These are phyloP conservation scores for Melanogaster broomeanus DNA, from an alignment of 768 basidiomycete species.

Conservation along the genomic window DNA sequence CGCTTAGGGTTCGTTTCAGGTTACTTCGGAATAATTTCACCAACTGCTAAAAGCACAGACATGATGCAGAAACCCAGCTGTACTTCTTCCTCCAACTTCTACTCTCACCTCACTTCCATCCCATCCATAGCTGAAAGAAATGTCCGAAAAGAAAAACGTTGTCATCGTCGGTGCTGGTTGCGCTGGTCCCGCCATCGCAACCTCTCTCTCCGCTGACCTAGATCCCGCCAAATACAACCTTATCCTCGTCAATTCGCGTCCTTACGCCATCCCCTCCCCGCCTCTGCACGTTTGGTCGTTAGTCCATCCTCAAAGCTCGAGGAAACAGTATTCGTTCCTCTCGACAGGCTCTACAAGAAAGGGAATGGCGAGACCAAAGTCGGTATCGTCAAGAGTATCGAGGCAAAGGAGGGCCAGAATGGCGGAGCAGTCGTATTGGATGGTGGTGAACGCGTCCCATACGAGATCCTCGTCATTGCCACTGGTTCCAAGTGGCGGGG, in stretches of 20 bases:
- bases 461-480: slow-evolving; percentile 58
- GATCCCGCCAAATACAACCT: slow-evolving; percentile 49
- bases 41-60: not conserved
- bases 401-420: slow-evolving; percentile 29
- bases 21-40: no score
- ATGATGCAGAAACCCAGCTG: not conserved
- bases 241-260: slow-evolving; percentile 53
- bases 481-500: slow-evolving; percentile 59
- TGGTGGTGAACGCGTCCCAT: slow-evolving; percentile 50
- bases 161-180: slow-evolving; percentile 59
- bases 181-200: slow-evolving; percentile 47
- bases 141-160: slow-evolving; percentile 36
- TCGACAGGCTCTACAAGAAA: slow-evolving; percentile 48
- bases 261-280: slow-evolving; percentile 54
- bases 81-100: not conserved
- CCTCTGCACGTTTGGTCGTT: slow-evolving; percentile 54
- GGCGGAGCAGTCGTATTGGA: slow-evolving; percentile 54
- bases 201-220: slow-evolving; percentile 51
- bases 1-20: no score
- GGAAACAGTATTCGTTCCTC: slow-evolving; percentile 49
- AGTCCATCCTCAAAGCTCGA: slow-evolving; percentile 36
- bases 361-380: slow-evolving; percentile 42
- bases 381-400: slow-evolving; percentile 42
- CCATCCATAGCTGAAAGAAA: not conserved
- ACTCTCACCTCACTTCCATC: not conserved